Percentiles rank a stretch among this genome's conserved stretches.
These are phyloP conservation scores for Lactifluus volemus DNA, from an alignment of 768 basidiomycete species.

Conservation along the genomic window DNA sequence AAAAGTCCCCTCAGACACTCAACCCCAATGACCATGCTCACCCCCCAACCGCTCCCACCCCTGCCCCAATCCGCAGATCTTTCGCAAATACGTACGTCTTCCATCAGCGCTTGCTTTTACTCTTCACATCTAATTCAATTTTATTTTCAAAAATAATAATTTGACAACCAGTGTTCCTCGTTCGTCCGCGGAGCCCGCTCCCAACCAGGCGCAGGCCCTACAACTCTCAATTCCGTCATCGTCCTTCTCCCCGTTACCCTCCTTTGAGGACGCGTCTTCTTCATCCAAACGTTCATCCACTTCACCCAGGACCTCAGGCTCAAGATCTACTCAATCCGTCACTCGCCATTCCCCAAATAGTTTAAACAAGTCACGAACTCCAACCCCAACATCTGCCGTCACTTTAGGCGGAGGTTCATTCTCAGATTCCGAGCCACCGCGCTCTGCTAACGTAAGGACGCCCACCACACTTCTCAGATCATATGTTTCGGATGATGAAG, in stretches of 20 bases:
- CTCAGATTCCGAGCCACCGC: conserved; percentile 14
- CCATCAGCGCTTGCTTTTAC: background rate
- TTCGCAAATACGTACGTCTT: conserved; percentile 3
- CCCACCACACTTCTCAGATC: conserved; percentile 6
- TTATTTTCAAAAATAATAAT: background rate
- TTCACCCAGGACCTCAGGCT: conserved; percentile 8
- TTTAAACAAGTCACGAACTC: conserved; percentile 13
- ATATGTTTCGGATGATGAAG: conserved; percentile 16
- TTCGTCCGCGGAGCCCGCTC: background rate
- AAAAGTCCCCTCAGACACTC: conserved; percentile 8
- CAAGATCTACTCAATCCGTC: conserved; percentile 2
- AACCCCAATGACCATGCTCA: background rate
- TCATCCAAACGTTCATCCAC: conserved; percentile 6
- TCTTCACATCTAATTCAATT: background rate
- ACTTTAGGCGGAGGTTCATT: conserved; percentile 11
- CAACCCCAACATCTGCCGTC: conserved; percentile 9
- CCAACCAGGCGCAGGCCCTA: background rate
- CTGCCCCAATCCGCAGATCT: background rate
- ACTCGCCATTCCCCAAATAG: background rate
- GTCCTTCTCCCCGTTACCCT: conserved; percentile 1
- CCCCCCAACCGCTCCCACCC: background rate
- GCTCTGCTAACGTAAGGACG: background rate
- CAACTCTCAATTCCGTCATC: conserved; percentile 6
- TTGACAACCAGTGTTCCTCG: background rate
- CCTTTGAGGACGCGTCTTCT: conserved; percentile 9